Percentiles rank a stretch among this genome's conserved stretches.
phyloP scores from a whole-genome alignment of 441 rosid genomes.

The Corymbia calophylla region DNA sequence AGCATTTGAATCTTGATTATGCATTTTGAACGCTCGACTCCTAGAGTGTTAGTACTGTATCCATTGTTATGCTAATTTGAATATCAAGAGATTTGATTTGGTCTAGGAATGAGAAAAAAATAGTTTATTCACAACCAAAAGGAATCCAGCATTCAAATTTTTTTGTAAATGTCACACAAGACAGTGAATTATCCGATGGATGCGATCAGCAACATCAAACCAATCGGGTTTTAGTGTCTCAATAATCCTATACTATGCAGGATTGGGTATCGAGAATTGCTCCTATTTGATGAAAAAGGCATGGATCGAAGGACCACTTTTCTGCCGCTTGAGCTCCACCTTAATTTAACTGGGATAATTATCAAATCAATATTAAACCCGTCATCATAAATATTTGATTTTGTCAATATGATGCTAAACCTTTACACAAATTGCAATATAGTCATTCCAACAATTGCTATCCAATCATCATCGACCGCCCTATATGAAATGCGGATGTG shows the following conservation, averaged over 20 bases:
- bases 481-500: rapidly evolving
- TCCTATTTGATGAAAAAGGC: slow-evolving; percentile 53
- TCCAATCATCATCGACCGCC: rapidly evolving
- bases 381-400: too few species aligned
- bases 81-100: background rate
- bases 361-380: background rate
- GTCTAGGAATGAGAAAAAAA: background rate
- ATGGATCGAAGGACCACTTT: slow-evolving; percentile 43
- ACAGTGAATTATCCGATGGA: slow-evolving; percentile 75
- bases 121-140: background rate
- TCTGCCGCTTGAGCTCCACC: background rate
- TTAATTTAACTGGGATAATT: background rate
- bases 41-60: background rate
- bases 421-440: background rate
- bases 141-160: background rate
- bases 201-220: slow-evolving; percentile 72
- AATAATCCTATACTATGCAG: slow-evolving; percentile 63
- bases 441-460: rapidly evolving
- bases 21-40: background rate
- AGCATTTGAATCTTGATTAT: background rate
- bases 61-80: background rate
- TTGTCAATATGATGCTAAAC: too few species aligned
- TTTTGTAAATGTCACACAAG: background rate
- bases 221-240: slow-evolving; percentile 69
- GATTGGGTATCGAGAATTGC: slow-evolving; percentile 43